phyloP scores from a whole-genome alignment of 345 rosid species.

The Cardiospermum halicacabum region DNA sequence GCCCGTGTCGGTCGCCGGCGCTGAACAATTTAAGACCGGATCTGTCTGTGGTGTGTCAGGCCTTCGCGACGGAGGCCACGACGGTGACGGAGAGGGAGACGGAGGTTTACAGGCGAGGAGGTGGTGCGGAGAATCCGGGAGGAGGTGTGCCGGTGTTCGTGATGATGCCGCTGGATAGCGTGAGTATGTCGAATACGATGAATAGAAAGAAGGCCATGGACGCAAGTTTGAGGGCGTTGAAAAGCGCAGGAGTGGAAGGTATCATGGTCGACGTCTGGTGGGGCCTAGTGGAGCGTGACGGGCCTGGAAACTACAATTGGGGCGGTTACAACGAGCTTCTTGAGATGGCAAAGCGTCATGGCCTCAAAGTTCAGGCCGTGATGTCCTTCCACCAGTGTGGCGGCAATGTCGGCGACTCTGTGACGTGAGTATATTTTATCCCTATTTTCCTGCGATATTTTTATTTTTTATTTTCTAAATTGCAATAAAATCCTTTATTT shows the following conservation, averaged over 20 bases:
- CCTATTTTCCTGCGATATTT: not conserved
- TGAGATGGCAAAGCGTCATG: slow-evolving; percentile 83
- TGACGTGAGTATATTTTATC: slow-evolving; percentile 49
- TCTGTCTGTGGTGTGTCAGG: slow-evolving; percentile 64
- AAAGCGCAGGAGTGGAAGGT: slow-evolving; percentile 95
- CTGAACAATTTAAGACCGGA: slow-evolving; percentile 45
- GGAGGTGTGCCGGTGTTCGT: slow-evolving; percentile 89
- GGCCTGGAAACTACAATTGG: slow-evolving; percentile 84
- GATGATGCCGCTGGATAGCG: slow-evolving; percentile 99
- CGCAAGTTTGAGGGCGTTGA: slow-evolving; percentile 89
- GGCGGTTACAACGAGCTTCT: slow-evolving; percentile 87
- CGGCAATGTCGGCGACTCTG: slow-evolving; percentile 98
- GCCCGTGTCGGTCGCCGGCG: slow-evolving; percentile 57
- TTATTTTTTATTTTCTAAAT: not conserved
- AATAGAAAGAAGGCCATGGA: slow-evolving; percentile 91
- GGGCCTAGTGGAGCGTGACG: slow-evolving; percentile 94
- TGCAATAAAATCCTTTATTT: not conserved
- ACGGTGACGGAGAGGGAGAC: slow-evolving; percentile 18
- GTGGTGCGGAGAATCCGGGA: slow-evolving; percentile 23
- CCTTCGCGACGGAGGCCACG: slow-evolving; percentile 34
- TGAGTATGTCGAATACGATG: slow-evolving; percentile 69
- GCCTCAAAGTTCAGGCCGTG: slow-evolving; percentile 95
- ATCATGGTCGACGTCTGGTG: slow-evolving; percentile 99
- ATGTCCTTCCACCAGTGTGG: slow-evolving; percentile 99
- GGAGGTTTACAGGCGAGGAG: slow-evolving; percentile 33